Percentiles rank a stretch among this genome's conserved stretches.
Conservation (phyloP, 108 stramenopile genomes). For the Cyclostephanos tholiformis region DNA sequence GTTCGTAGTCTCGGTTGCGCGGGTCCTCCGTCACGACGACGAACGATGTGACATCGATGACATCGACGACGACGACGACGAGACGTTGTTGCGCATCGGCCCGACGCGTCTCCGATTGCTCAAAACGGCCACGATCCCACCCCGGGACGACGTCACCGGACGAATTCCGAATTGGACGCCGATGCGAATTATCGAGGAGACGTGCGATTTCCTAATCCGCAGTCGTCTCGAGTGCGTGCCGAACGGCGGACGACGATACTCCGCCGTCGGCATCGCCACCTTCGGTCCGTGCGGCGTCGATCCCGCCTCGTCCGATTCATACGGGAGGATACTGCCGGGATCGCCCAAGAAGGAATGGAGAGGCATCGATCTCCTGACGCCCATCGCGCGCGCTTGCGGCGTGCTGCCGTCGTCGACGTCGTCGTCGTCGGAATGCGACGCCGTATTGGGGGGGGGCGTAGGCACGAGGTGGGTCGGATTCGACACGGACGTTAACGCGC, state of each 20-base stretch:
- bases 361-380: slow-evolving; percentile 73
- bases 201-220: slow-evolving; percentile 48
- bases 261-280: slow-evolving; percentile 89
- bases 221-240: slow-evolving; percentile 31
- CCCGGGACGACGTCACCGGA: slow-evolving; percentile 42
- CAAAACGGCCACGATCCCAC: slow-evolving; percentile 54
- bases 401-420: not conserved
- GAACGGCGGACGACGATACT: slow-evolving; percentile 48
- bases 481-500: slow-evolving; percentile 99
- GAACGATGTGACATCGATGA: too few species aligned
- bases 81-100: slow-evolving; percentile 18
- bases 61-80: not conserved
- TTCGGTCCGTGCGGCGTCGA: slow-evolving; percentile 92
- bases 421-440: not conserved
- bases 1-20: slow-evolving; percentile 81
- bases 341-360: slow-evolving; percentile 92
- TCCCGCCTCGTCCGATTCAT: slow-evolving; percentile 42
- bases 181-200: slow-evolving; percentile 48
- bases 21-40: slow-evolving; percentile 36
- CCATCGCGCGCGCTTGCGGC: slow-evolving; percentile 60
- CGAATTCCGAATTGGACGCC: slow-evolving; percentile 34
- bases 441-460: not conserved
- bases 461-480: slow-evolving; percentile 54
- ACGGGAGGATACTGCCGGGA: slow-evolving; percentile 86
- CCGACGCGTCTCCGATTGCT: slow-evolving; percentile 48